Base-by-base conservation (phyloP, 768 basidiomycete species). In the Kwoniella sp. region DNA sequence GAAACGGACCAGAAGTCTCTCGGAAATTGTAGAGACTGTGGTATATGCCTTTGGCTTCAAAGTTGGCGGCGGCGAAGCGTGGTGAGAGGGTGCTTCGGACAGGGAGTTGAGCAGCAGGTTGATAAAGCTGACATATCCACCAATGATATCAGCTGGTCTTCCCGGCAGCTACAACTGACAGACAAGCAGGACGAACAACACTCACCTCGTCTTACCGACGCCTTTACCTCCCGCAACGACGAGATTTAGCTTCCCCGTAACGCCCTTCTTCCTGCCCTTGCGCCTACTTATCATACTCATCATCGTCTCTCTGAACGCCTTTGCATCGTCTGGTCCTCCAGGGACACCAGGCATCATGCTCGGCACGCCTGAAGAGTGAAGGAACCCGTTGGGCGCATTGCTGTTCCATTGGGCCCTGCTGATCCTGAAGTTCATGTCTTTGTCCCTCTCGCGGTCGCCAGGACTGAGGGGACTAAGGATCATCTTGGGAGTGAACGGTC, bases 131-230 rank as follows among this genome's bases (percentile, higher is more conserved):
- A 37, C 34, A 13, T 5, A 37, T 37, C 34, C 7, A 5, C 25
- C 30, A 22, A 9, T 0, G 2, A 13, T 9, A 56, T 15, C 26
- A 45, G 1, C 37, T 41, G n/a, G n/a, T n/a, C n/a, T n/a, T n/a
- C n/a, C n/a, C n/a, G n/a, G n/a, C n/a, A 34, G 17, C 51, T 34
- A 53, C 11, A 47, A 15, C 37, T 7, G n/a, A 31, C 15, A 9
- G 13, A 15, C 17, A 20, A 22, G 9, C 25, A 30, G 30, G 23
- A n/a, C 20, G 30, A n/a, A 3, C 45, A 17, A 7, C 7, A 63
- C 75, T 65, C 58, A 77, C 76, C 76, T 75, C 0, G 76, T 75
- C 63, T 77, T 77, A 8, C 76, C 76, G 8, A 69, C 68, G 8
- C 65, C 65, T 55, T 70, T 69, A 8, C 76, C 76, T 31, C 76